Percentiles rank a stretch among this genome's conserved stretches.
Evolutionary conservation across 2,329 filamentous ascomycete genomes (phyloP).

Genomic region (Zymoseptoria ardabiliae): DNA sequence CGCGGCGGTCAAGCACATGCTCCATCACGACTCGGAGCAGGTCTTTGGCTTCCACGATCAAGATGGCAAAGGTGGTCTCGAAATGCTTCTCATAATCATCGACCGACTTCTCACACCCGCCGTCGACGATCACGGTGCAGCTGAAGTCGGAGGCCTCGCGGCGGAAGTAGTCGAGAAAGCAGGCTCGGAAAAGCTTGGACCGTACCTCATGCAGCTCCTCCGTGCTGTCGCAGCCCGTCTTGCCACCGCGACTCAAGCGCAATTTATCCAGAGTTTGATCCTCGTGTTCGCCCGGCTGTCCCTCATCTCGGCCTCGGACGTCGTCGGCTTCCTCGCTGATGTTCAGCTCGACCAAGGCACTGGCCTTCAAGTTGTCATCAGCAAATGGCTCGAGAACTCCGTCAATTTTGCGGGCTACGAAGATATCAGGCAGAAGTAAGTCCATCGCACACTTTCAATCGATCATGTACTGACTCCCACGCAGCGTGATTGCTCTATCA

Average conservation of each 20-base stretch:
- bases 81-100: conserved; percentile 84
- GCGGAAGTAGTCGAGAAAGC: conserved; percentile 94
- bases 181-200: conserved; percentile 81
- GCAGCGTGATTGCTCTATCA: conserved; percentile 80
- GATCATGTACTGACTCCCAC: conserved; percentile 5
- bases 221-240: conserved; percentile 81
- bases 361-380: conserved; percentile 80
- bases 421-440: conserved; percentile 90
- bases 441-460: conserved; percentile 11
- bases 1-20: conserved; percentile 78
- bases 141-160: conserved; percentile 91
- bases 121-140: conserved; percentile 87
- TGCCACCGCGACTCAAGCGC: conserved; percentile 71
- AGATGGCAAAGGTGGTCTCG: conserved; percentile 72
- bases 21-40: conserved; percentile 83
- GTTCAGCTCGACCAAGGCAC: conserved; percentile 72
- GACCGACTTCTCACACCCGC: conserved; percentile 76
- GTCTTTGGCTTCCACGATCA: conserved; percentile 79
- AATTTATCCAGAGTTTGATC: conserved; percentile 92
- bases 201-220: conserved; percentile 80
- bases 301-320: conserved; percentile 75
- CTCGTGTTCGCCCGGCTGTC: conserved; percentile 90
- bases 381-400: conserved; percentile 96
- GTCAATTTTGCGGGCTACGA: conserved; percentile 97
- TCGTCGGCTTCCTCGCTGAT: conserved; percentile 83